Percentiles rank a stretch among this genome's conserved stretches.
These are phyloP conservation scores for Rhizopogon vulgaris DNA, from an alignment of 768 basidiomycete genomes.

Conservation along the genomic window DNA sequence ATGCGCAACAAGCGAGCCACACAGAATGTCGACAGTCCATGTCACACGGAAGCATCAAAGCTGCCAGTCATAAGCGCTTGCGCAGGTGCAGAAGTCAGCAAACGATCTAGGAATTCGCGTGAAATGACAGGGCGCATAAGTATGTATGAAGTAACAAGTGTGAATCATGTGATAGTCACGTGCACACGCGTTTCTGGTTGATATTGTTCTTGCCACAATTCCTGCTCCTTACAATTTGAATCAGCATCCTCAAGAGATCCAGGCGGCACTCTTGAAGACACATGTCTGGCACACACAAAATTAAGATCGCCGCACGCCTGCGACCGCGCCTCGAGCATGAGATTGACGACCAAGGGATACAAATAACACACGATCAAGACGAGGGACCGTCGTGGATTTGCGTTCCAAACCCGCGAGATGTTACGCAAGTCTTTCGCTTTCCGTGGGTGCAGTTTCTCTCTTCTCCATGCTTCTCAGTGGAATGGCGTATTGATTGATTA, in stretches of 20 bases:
- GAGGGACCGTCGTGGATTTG: constrained; percentile 42
- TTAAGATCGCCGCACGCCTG: constrained; percentile 69
- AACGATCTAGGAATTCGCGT: no score
- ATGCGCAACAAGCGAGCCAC: no score
- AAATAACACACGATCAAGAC: constrained; percentile 40
- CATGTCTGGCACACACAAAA: constrained; percentile 34
- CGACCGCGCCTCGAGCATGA: constrained; percentile 60
- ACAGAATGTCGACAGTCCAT: no score
- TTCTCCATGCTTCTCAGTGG: constrained; percentile 1
- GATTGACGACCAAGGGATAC: constrained; percentile 54
- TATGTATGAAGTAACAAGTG: no score
- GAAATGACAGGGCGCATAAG: no score
- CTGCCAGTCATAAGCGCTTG: no score
- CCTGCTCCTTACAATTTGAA: no score
- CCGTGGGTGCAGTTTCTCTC: constrained; percentile 39
- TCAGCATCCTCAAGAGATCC: not conserved
- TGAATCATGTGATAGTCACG: not conserved
- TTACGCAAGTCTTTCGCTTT: constrained; percentile 69
- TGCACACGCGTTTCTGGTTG: not conserved
- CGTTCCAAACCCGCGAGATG: constrained; percentile 67
- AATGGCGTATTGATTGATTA: constrained; percentile 1
- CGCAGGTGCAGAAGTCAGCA: no score
- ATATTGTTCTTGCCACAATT: not conserved
- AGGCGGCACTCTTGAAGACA: not conserved
- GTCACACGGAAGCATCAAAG: no score